These are phyloP conservation scores for Jackrogersella minutella DNA, from an alignment of 495 filamentous ascomycete species.

Conservation along the genomic window DNA sequence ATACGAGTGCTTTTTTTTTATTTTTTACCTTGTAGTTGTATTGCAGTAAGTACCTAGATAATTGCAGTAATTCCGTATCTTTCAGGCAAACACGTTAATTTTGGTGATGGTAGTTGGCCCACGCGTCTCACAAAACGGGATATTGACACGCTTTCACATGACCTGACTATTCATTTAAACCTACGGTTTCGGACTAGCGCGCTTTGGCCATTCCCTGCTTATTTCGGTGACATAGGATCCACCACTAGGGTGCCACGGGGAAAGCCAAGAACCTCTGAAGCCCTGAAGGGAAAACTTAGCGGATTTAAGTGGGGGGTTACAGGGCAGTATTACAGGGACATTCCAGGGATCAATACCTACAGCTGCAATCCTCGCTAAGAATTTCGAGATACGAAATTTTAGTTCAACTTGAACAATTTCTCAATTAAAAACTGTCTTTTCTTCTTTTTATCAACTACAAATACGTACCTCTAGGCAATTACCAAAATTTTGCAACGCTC, in stretches of 20 bases:
- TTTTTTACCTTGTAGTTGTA: conserved; percentile 2
- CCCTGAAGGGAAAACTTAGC: conserved; percentile 23
- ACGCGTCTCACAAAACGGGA: conserved; percentile 43
- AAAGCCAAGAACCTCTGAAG: conserved; percentile 3
- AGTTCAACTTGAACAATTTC: neutral
- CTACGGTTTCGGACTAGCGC: conserved; percentile 32
- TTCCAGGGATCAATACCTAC: conserved; percentile 23
- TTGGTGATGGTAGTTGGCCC: conserved; percentile 45
- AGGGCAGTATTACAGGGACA: conserved; percentile 18
- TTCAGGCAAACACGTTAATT: conserved; percentile 46
- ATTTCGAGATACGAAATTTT: neutral
- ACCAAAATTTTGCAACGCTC: too few relatives aligned
- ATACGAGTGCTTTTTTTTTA: conserved; percentile 9
- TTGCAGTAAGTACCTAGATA: neutral
- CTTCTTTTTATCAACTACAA: too few relatives aligned
- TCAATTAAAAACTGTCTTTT: neutral
- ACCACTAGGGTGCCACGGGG: conserved; percentile 15
- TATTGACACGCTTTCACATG: conserved; percentile 46
- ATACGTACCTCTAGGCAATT: too few relatives aligned
- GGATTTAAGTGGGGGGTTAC: conserved; percentile 12
- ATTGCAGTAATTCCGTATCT: conserved; percentile 15
- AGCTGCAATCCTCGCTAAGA: neutral
- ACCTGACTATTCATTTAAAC: conserved; percentile 31
- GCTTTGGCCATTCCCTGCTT: conserved; percentile 9
- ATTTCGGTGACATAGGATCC: conserved; percentile 27